These are phyloP conservation scores for Blumeria graminis DNA, from an alignment of 2,329 filamentous ascomycete genomes.

Conservation along the genomic window DNA sequence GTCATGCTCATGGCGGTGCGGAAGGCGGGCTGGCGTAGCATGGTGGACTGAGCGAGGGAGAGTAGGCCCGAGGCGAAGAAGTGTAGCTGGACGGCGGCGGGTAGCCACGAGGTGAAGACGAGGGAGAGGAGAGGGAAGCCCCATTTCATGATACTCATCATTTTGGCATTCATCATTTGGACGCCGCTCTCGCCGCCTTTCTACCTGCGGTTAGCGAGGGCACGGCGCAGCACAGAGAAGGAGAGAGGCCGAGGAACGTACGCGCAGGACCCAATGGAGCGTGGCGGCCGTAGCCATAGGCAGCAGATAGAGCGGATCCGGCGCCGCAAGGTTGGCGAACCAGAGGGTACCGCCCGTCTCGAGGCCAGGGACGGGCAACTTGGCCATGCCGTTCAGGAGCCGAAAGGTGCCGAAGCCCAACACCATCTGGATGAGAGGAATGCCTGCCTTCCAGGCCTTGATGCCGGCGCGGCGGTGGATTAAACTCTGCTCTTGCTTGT, in stretches of 20 bases:
- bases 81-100: constrained; percentile 33
- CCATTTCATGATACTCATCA: constrained; percentile 20
- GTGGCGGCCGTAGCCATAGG: constrained; percentile 40
- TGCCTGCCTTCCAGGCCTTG: constrained; percentile 23
- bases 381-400: constrained; percentile 46
- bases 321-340: constrained; percentile 51
- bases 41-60: constrained; percentile 20
- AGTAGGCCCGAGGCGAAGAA: constrained; percentile 24
- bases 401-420: constrained; percentile 65
- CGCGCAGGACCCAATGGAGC: constrained; percentile 19
- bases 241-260: constrained; percentile 3
- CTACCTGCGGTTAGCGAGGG: constrained; percentile 10
- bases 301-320: constrained; percentile 57
- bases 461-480: constrained; percentile 32
- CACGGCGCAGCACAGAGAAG: background rate
- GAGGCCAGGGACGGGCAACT: constrained; percentile 59
- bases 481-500: constrained; percentile 22
- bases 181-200: constrained; percentile 25
- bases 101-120: constrained; percentile 24
- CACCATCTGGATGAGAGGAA: constrained; percentile 38
- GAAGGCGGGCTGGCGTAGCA: constrained; percentile 20
- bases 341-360: constrained; percentile 48
- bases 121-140: constrained; percentile 28
- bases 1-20: constrained; percentile 18
- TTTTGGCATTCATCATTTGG: constrained; percentile 12